phyloP scores from a whole-genome alignment of 2,329 filamentous ascomycete species.

The Parastagonospora nodorum region DNA sequence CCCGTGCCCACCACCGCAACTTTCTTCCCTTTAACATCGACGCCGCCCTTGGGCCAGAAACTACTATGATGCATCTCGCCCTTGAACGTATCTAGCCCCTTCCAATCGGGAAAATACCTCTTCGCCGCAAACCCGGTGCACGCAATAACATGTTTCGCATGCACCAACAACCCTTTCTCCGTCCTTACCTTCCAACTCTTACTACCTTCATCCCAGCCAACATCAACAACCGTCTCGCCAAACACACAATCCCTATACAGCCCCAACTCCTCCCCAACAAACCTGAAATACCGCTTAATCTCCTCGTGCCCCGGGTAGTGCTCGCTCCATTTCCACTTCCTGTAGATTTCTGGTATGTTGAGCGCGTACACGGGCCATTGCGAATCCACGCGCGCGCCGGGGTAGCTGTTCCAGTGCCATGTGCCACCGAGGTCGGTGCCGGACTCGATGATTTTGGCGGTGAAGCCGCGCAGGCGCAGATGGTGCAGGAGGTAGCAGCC shows the following conservation, averaged over 20 bases:
- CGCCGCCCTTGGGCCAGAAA: conserved; percentile 60
- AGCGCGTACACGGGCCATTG: conserved; percentile 50
- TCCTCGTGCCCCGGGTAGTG: conserved; percentile 57
- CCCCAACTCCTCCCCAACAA: conserved; percentile 58
- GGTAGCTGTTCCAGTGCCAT: conserved; percentile 37
- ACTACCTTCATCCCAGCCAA: conserved; percentile 51
- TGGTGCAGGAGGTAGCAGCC: conserved; percentile 42
- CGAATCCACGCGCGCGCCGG: conserved; percentile 49
- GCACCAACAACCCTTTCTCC: conserved; percentile 52
- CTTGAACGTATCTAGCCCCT: conserved; percentile 61
- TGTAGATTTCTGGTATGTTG: conserved; percentile 48
- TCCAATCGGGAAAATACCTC: conserved; percentile 61
- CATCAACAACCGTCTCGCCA: conserved; percentile 29
- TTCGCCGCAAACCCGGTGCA: conserved; percentile 61
- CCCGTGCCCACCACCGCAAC: conserved; percentile 66
- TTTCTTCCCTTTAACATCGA: conserved; percentile 59
- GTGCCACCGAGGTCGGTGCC: conserved; percentile 42
- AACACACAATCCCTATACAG: conserved; percentile 54
- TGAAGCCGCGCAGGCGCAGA: conserved; percentile 32
- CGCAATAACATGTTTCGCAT: conserved; percentile 55
- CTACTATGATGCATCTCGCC: conserved; percentile 62
- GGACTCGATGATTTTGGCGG: conserved; percentile 32
- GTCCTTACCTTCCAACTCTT: conserved; percentile 56
- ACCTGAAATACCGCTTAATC: conserved; percentile 60
- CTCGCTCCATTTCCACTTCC: conserved; percentile 57